Percentiles rank a stretch among this genome's conserved stretches.
phyloP scores from a whole-genome alignment of 2,329 filamentous ascomycete genomes.

The Pestalotiopsis sp. region DNA sequence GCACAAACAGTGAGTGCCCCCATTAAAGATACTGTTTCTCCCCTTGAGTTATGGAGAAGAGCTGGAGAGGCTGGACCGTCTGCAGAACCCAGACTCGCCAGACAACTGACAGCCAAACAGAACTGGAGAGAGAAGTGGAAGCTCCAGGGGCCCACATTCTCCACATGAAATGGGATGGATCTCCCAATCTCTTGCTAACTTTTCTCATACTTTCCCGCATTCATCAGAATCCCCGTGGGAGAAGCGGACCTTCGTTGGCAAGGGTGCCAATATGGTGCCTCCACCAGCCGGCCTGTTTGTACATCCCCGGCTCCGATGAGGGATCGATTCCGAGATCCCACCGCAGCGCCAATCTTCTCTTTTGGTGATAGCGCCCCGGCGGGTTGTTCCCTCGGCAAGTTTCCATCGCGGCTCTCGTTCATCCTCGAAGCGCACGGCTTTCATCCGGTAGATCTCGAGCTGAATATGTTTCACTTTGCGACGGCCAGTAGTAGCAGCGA shows the following conservation, averaged over 20 bases:
- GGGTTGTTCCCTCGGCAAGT: neutral
- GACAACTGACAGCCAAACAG: neutral
- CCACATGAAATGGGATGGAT: neutral
- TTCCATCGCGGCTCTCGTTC: neutral
- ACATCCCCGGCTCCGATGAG: neutral
- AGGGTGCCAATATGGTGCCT: neutral
- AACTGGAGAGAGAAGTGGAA: neutral
- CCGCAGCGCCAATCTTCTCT: neutral
- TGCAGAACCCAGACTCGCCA: neutral
- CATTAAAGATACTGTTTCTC: neutral
- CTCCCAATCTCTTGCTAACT: neutral
- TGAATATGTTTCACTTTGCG: constrained; percentile 6
- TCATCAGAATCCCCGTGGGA: neutral
- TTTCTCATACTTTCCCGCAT: neutral
- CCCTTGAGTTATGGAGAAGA: neutral
- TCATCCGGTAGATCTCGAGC: neutral
- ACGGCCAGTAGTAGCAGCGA: neutral
- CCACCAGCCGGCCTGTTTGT: neutral
- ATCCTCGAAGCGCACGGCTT: neutral
- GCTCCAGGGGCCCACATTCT: neutral
- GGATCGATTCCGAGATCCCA: neutral
- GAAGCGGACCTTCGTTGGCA: neutral
- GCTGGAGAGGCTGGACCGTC: neutral
- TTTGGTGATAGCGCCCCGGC: neutral
- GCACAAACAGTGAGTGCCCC: neutral